A percentile compares a stretch with the other conserved stretches of the same genome.
Evolutionary conservation across 1,284 basidiomycete genomes (phyloP).

Genomic region (Ganoderma leucocontextum): DNA sequence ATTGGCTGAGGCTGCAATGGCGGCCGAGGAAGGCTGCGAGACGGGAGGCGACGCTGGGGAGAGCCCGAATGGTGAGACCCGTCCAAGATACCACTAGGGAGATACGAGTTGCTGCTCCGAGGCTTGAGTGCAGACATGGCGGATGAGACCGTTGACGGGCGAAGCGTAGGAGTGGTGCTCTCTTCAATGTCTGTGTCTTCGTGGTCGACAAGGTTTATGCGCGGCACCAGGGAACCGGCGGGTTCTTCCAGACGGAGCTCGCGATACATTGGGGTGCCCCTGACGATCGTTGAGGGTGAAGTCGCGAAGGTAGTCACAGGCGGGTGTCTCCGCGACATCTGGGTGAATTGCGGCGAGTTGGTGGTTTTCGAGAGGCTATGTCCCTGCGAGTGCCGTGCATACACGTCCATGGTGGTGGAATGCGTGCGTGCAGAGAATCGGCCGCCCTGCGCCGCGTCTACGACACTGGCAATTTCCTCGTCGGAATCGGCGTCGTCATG

Average conservation of each 20-base stretch:
- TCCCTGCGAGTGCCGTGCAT: background rate
- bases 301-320: background rate
- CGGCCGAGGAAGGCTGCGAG: slow-evolving; percentile 29
- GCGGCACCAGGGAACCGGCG: background rate
- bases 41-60: background rate
- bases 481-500: slow-evolving; percentile 36
- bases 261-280: too few relatives aligned
- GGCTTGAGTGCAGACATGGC: background rate
- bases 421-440: background rate
- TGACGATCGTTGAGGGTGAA: background rate
- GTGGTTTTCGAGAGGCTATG: background rate
- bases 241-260: background rate
- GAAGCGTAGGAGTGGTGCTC: background rate
- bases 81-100: background rate
- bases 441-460: slow-evolving; percentile 31
- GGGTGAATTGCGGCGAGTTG: background rate
- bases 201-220: background rate
- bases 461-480: slow-evolving; percentile 38
- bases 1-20: slow-evolving; percentile 17
- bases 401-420: background rate
- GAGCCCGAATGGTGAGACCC: background rate
- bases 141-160: background rate
- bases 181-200: background rate
- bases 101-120: background rate
- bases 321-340: background rate